phyloP scores from a whole-genome alignment of 805 yeast species.

The Jamesozyma piceae region DNA sequence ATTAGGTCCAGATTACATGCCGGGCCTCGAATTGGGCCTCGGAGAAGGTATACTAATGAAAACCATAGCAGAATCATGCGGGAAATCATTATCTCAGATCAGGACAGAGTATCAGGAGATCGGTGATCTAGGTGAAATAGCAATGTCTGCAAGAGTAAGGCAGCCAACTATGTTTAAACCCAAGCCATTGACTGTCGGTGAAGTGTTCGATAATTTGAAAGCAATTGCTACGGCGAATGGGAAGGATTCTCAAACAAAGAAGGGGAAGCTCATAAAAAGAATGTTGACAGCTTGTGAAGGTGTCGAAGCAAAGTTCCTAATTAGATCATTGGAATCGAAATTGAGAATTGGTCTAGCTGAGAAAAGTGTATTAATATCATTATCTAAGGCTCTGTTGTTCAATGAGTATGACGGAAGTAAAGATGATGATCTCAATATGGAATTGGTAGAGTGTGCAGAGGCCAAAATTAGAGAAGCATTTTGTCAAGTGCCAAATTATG shows the following conservation, averaged over 20 bases:
- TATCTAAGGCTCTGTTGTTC: conserved; percentile 72
- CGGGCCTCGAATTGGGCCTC: conserved; percentile 80
- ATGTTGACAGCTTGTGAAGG: conserved; percentile 81
- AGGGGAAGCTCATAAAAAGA: conserved; percentile 69
- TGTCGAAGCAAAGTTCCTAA: conserved; percentile 80
- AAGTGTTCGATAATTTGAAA: conserved; percentile 65
- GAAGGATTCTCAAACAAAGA: conserved; percentile 67
- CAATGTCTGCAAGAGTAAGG: conserved; percentile 68
- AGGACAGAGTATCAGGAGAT: conserved; percentile 64
- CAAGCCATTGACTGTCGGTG: conserved; percentile 59
- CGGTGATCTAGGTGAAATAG: conserved; percentile 89
- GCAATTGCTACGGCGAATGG: conserved; percentile 75
- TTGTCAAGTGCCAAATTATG: conserved; percentile 86
- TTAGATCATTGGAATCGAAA: conserved; percentile 87
- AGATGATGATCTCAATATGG: conserved; percentile 31
- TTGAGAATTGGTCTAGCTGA: conserved; percentile 90
- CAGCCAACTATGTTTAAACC: conserved; percentile 95
- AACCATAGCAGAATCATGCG: conserved; percentile 85
- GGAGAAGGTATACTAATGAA: conserved; percentile 86
- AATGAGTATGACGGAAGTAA: conserved; percentile 38
- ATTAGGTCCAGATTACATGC: conserved; percentile 89
- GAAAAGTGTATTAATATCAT: conserved; percentile 73
- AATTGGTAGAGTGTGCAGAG: conserved; percentile 55
- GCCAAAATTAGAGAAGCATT: conserved; percentile 75
- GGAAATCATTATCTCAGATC: conserved; percentile 61